These are phyloP conservation scores for Exophiala sideris DNA, from an alignment of 2,329 filamentous ascomycete genomes.

Conservation along the genomic window DNA sequence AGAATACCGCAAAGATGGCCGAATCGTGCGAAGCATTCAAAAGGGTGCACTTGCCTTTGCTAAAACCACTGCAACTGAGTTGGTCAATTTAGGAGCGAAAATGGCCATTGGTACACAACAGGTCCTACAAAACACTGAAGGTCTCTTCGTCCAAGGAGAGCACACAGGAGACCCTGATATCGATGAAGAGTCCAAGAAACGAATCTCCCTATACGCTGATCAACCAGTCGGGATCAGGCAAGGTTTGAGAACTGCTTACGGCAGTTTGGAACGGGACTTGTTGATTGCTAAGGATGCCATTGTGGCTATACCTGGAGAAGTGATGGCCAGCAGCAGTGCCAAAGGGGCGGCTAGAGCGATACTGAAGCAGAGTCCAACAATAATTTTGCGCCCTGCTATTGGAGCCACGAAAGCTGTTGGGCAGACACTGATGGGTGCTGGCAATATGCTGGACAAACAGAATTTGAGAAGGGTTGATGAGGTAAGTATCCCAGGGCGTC, in stretches of 20 bases:
- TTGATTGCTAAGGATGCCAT: conserved; percentile 83
- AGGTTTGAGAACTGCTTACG: conserved; percentile 77
- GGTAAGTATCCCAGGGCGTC: conserved; percentile 56
- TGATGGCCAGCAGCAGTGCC: conserved; percentile 81
- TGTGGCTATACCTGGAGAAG: conserved; percentile 87
- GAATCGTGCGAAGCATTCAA: conserved; percentile 83
- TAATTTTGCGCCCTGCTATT: conserved; percentile 85
- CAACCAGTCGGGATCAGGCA: conserved; percentile 87
- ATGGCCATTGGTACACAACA: conserved; percentile 92
- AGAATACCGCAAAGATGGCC: conserved; percentile 91
- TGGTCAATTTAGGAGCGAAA: conserved; percentile 93
- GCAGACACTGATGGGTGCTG: conserved; percentile 85
- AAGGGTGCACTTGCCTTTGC: conserved; percentile 89
- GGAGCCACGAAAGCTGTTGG: conserved; percentile 85
- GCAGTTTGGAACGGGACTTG: conserved; percentile 81
- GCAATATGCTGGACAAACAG: conserved; percentile 81
- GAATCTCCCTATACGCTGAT: conserved; percentile 88
- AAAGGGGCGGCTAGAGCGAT: conserved; percentile 76
- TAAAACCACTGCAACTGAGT: conserved; percentile 86
- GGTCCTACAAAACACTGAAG: conserved; percentile 85
- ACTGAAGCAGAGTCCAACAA: conserved; percentile 79
- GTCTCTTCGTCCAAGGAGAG: conserved; percentile 56
- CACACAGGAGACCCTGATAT: conserved; percentile 57
- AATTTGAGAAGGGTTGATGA: conserved; percentile 81
- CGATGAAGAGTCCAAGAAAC: conserved; percentile 68